These are phyloP conservation scores for Exophiala spinifera DNA, from an alignment of 2,329 filamentous ascomycete species.

Conservation along the genomic window DNA sequence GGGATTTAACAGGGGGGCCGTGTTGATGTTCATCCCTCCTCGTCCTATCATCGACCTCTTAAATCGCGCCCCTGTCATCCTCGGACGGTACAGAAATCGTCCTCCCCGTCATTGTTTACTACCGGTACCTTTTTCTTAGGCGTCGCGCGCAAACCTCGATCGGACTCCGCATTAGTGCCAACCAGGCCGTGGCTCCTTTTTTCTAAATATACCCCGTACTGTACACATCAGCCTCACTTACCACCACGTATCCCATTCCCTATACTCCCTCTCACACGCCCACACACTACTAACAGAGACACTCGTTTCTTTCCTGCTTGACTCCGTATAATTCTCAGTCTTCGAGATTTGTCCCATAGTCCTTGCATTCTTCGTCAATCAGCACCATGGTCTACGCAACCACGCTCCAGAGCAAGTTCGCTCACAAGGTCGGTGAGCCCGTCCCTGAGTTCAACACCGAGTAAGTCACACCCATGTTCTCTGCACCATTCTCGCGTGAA, in stretches of 20 bases:
- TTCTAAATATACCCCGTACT: constrained; percentile 6
- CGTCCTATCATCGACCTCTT: too few species aligned
- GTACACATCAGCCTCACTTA: background rate
- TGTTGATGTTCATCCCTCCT: too few species aligned
- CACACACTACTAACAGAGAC: constrained; percentile 1
- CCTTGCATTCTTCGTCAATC: too few species aligned
- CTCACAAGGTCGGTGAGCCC: constrained; percentile 28
- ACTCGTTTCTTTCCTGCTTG: constrained; percentile 1
- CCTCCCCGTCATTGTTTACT: background rate
- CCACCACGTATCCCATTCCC: too few species aligned
- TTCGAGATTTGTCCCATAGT: background rate
- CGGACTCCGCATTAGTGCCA: constrained; percentile 24
- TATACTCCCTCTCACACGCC: background rate
- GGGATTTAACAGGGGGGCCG: too few species aligned
- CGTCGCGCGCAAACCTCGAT: constrained; percentile 2
- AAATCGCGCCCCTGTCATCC: too few species aligned
- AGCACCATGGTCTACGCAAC: constrained; percentile 25
- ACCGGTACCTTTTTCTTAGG: too few species aligned
- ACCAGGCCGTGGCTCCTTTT: background rate
- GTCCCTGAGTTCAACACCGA: constrained; percentile 30
- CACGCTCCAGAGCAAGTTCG: constrained; percentile 29
- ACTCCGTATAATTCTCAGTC: background rate
- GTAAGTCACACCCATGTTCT: too few species aligned
- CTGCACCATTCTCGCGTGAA: too few species aligned
- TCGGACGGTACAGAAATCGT: too few species aligned